These are phyloP conservation scores for Kernera saxatilis DNA, from an alignment of 345 rosid species.

Conservation along the genomic window DNA sequence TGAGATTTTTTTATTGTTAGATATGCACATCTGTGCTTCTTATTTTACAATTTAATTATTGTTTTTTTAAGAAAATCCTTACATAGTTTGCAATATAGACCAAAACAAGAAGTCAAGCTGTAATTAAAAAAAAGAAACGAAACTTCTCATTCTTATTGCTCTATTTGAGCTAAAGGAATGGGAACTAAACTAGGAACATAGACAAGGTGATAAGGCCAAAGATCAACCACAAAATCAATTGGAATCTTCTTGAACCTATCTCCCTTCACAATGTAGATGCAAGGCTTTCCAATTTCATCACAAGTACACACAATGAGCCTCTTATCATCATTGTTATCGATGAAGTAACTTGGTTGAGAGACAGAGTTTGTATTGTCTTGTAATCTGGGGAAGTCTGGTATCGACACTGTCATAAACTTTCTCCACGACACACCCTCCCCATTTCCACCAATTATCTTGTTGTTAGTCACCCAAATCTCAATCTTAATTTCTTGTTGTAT, in stretches of 20 bases:
- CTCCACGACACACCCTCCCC: no score
- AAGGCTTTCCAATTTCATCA: background rate
- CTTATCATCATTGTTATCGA: background rate
- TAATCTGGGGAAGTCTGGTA: background rate
- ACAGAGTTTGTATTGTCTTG: background rate
- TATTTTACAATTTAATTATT: no score
- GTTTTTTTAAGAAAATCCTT: no score
- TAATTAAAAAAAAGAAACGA: no score
- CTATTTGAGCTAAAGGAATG: background rate
- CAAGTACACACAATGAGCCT: background rate
- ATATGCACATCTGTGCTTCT: no score
- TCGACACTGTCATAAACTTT: background rate
- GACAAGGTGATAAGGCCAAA: background rate
- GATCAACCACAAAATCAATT: background rate
- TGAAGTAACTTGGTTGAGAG: background rate
- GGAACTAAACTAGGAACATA: background rate
- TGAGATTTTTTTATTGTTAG: no score
- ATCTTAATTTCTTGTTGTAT: background rate
- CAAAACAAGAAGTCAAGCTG: no score
- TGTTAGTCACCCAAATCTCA: background rate
- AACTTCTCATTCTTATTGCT: background rate
- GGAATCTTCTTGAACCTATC: background rate
- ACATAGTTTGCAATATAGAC: no score
- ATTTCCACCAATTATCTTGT: no score
- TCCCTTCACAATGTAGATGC: background rate